Percentiles rank a stretch among this genome's conserved stretches.
Evolutionary conservation across 2,329 filamentous ascomycete species (phyloP).

Genomic region (Plenodomus lindquistii): DNA sequence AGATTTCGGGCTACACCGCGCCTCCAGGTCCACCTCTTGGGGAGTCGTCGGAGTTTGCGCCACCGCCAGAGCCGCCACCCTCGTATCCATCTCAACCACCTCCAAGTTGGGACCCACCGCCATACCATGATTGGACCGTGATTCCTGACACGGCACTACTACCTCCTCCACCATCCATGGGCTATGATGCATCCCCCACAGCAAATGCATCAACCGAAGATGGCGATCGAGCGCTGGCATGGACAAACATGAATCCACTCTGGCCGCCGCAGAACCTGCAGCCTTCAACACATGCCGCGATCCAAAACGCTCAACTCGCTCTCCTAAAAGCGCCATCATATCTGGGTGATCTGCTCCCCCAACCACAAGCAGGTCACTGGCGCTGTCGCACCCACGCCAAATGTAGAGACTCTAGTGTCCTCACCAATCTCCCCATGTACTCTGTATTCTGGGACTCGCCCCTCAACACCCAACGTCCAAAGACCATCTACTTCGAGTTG

Average conservation of each 20-base stretch:
- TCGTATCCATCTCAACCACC: constrained; percentile 38
- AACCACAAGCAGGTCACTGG: constrained; percentile 47
- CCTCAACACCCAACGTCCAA: constrained; percentile 56
- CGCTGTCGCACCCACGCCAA: constrained; percentile 50
- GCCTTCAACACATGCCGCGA: constrained; percentile 51
- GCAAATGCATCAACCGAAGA: constrained; percentile 70
- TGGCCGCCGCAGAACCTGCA: constrained; percentile 57
- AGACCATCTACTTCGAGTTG: constrained; percentile 74
- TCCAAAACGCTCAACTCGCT: constrained; percentile 56
- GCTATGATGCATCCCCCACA: constrained; percentile 66
- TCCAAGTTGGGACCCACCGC: constrained; percentile 52
- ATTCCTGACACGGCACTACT: constrained; percentile 74
- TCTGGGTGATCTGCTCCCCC: constrained; percentile 49
- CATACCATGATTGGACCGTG: constrained; percentile 72
- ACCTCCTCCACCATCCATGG: constrained; percentile 71
- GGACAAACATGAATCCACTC: constrained; percentile 67
- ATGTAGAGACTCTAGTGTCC: constrained; percentile 64
- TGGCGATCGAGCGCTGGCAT: constrained; percentile 66
- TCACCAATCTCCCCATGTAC: constrained; percentile 72
- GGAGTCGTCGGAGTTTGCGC: constrained; percentile 25
- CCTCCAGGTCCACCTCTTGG: constrained; percentile 26
- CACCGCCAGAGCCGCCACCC: constrained; percentile 36
- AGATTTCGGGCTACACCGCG: constrained; percentile 20
- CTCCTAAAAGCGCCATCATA: constrained; percentile 38
- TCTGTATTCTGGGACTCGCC: constrained; percentile 61